These are phyloP conservation scores for Malus fusca DNA, from an alignment of 306 rosid genomes.

Conservation along the genomic window DNA sequence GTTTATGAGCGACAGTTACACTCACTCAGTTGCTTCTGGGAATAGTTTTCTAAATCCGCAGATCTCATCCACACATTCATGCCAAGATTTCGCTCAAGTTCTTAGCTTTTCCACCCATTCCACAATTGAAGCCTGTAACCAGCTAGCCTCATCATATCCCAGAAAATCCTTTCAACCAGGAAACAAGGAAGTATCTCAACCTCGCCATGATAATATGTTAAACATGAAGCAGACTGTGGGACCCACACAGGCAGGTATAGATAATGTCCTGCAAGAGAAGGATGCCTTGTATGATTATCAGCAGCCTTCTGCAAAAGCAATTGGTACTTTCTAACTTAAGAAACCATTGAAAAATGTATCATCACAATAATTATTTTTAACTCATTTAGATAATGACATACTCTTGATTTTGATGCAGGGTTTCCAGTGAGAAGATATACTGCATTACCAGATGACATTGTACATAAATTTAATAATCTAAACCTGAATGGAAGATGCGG, in stretches of 20 bases:
- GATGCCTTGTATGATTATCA: constrained; percentile 10
- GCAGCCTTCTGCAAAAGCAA: constrained; percentile 1
- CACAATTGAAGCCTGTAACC: constrained; percentile 6
- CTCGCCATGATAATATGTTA: neutral
- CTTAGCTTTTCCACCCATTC: neutral
- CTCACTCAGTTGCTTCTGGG: constrained; percentile 24
- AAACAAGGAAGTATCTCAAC: constrained; percentile 14
- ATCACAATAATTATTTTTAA: neutral
- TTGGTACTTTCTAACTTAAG: constrained; percentile 21
- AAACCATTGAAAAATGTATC: neutral
- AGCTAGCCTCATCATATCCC: constrained; percentile 13
- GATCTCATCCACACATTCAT: constrained; percentile 17
- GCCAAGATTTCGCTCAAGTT: constrained; percentile 8
- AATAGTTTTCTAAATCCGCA: constrained; percentile 22
- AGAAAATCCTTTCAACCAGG: constrained; percentile 11
- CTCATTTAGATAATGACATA: neutral
- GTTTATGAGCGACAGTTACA: constrained; percentile 17
- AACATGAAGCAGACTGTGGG: constrained; percentile 7
- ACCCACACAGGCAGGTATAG: neutral
- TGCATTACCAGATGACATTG: constrained; percentile 30
- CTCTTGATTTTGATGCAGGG: constrained; percentile 47
- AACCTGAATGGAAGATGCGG: constrained; percentile 36
- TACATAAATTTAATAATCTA: constrained; percentile 32
- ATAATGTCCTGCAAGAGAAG: constrained; percentile 4
- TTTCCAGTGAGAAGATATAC: constrained; percentile 9